A percentile compares a stretch with the other conserved stretches of the same genome.
These are phyloP conservation scores for Globisporangium rhizosaccharum DNA, from an alignment of 352 stramenopile genomes.

Conservation along the genomic window DNA sequence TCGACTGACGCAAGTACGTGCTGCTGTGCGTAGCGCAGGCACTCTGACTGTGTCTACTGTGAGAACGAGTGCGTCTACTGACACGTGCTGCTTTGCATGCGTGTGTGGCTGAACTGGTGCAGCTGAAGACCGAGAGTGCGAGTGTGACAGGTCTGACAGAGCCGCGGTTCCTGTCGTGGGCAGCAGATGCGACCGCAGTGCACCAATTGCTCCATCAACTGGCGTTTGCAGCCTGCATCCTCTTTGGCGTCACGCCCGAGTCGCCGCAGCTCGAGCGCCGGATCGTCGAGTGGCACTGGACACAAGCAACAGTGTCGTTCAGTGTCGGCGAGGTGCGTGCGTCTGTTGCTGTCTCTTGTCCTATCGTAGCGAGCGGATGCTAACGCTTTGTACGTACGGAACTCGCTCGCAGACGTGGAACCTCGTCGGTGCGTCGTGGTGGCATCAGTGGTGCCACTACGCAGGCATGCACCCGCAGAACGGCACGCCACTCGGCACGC, in stretches of 20 bases:
- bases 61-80: background rate
- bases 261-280: conserved; percentile 55
- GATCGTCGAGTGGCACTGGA: conserved; percentile 77
- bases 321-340: conserved; percentile 46
- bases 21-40: background rate
- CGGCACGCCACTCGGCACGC: conserved; percentile 48
- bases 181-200: conserved; percentile 26
- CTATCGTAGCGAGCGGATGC: background rate
- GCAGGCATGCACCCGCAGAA: conserved; percentile 53
- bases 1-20: conserved; percentile 33
- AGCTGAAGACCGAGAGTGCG: background rate
- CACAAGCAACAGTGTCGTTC: conserved; percentile 34
- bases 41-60: background rate
- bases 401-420: conserved; percentile 54
- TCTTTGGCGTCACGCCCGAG: conserved; percentile 76
- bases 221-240: conserved; percentile 63
- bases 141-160: conserved; percentile 21
- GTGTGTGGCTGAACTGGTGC: too few species aligned
- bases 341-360: conserved; percentile 5
- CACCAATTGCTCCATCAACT: conserved; percentile 64
- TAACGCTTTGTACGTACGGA: background rate
- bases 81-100: background rate
- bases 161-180: conserved; percentile 49
- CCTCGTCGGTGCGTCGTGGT: conserved; percentile 68
- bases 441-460: conserved; percentile 79